phyloP scores from a whole-genome alignment of 176 grass and related monocot species.

The Lolium rigidum region DNA sequence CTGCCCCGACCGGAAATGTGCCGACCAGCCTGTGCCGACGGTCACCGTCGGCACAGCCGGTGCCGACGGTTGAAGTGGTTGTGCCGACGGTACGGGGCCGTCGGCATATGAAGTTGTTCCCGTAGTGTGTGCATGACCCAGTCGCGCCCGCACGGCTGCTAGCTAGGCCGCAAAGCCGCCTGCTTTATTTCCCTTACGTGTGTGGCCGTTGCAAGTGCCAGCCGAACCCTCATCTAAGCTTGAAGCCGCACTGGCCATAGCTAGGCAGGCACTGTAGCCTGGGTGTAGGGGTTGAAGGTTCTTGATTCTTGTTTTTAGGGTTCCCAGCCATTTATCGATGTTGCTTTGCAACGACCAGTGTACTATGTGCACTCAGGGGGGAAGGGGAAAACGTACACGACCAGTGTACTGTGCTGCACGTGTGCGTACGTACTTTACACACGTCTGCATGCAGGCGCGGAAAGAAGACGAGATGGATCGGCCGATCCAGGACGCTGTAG shows the following conservation, averaged over 20 bases:
- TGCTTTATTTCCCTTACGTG: neutral
- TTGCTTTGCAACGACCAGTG: constrained; percentile 15
- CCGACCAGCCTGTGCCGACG: too few relatives aligned
- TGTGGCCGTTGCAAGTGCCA: neutral
- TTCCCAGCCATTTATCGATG: neutral
- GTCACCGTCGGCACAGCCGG: too few relatives aligned
- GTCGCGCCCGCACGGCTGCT: neutral
- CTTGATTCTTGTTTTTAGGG: neutral
- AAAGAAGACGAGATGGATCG: neutral
- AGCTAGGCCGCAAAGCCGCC: neutral
- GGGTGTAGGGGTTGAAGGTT: neutral
- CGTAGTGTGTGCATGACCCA: too few relatives aligned
- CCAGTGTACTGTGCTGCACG: constrained; percentile 20
- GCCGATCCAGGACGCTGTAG: neutral
- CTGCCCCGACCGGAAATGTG: too few relatives aligned
- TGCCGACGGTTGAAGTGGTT: too few relatives aligned
- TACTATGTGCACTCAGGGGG: neutral
- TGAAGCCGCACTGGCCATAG: neutral
- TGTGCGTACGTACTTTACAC: neutral
- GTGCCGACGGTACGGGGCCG: too few relatives aligned
- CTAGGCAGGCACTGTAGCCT: neutral
- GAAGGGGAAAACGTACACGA: neutral
- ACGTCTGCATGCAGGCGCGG: neutral
- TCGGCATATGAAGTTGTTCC: too few relatives aligned
- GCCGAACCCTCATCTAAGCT: neutral